Conservation (phyloP, 495 filamentous ascomycete species). For the Tuber microsphaerosporum region DNA sequence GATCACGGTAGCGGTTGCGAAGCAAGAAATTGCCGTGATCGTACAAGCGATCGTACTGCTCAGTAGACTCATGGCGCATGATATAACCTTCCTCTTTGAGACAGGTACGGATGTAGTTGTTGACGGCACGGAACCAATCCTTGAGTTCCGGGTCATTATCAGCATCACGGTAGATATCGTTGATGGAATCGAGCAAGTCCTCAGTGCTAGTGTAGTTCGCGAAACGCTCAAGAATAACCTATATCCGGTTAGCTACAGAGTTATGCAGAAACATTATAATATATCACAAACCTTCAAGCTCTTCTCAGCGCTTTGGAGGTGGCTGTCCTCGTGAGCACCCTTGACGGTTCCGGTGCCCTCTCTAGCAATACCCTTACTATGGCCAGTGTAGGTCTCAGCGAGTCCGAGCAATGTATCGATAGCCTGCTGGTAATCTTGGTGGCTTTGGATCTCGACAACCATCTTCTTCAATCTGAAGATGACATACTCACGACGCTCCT, state of each 20-base stretch:
- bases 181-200: conserved; percentile 77
- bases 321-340: conserved; percentile 56
- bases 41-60: conserved; percentile 75
- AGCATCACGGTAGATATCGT: conserved; percentile 82
- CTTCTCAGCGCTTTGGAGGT: conserved; percentile 62
- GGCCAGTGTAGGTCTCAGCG: conserved; percentile 77
- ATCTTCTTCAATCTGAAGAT: conserved; percentile 97
- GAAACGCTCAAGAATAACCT: conserved; percentile 88
- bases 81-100: conserved; percentile 86
- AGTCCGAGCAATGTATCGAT: conserved; percentile 75
- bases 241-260: conserved; percentile 47
- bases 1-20: conserved; percentile 75
- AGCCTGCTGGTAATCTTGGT: conserved; percentile 83
- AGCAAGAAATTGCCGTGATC: conserved; percentile 84
- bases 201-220: conserved; percentile 87
- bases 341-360: conserved; percentile 61
- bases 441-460: conserved; percentile 88
- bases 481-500: conserved; percentile 88
- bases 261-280: conserved; percentile 25
- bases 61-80: conserved; percentile 71
- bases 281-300: conserved; percentile 59
- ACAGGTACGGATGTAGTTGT: conserved; percentile 72
- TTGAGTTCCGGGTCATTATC: conserved; percentile 82
- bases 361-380: conserved; percentile 57
- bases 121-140: conserved; percentile 75